Conservation (phyloP, 352 stramenopile species). For the Peronospora tabacina region DNA sequence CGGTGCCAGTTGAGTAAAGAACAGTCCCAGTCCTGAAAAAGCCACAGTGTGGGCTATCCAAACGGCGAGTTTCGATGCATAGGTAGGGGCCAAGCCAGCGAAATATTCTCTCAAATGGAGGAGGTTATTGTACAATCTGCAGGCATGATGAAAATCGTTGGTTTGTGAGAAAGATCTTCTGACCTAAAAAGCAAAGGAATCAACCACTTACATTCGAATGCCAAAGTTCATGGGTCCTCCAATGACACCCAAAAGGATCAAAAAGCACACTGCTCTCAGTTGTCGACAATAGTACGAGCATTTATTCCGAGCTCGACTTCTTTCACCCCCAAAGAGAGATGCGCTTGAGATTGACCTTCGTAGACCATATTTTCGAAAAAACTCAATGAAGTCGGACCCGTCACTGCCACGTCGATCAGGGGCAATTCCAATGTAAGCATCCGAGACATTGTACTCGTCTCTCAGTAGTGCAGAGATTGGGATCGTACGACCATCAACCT, state of each 20-base stretch:
- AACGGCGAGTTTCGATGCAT: constrained; percentile 35
- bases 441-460: constrained; percentile 9
- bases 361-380: constrained; percentile 31
- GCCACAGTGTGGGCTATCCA: constrained; percentile 65
- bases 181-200: constrained; percentile 7
- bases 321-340: constrained; percentile 61
- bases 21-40: constrained; percentile 56
- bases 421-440: constrained; percentile 17
- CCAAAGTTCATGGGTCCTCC: constrained; percentile 67
- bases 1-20: constrained; percentile 67
- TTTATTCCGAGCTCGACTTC: constrained; percentile 32
- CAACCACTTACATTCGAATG: constrained; percentile 43
- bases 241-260: constrained; percentile 75
- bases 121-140: constrained; percentile 38
- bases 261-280: constrained; percentile 62
- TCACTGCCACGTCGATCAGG: constrained; percentile 16
- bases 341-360: constrained; percentile 40
- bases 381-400: constrained; percentile 34
- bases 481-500: constrained; percentile 21
- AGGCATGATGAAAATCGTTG: constrained; percentile 26
- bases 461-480: constrained; percentile 11
- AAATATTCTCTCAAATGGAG: constrained; percentile 35
- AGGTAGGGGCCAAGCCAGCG: constrained; percentile 28
- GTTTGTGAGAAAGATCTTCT: constrained; percentile 9
- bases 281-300: constrained; percentile 52